Percentiles rank a stretch among this genome's conserved stretches.
These are phyloP conservation scores for Alloteropsis angusta DNA, from an alignment of 202 grass and related monocot genomes.

Conservation along the genomic window DNA sequence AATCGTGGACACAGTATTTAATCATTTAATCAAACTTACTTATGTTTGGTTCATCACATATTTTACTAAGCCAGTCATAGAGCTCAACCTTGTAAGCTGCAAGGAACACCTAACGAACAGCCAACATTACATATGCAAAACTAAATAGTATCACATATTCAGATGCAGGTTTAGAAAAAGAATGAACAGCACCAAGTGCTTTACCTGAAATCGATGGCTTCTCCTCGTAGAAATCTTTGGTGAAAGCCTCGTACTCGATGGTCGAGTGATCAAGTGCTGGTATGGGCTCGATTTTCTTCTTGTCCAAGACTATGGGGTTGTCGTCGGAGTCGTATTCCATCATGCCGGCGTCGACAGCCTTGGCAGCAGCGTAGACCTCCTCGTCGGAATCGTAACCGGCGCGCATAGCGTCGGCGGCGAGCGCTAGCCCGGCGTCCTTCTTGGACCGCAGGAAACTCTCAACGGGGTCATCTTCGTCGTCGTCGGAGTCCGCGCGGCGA, in stretches of 20 bases:
- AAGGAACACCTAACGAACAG: neutral
- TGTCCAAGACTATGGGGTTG: conserved; percentile 80
- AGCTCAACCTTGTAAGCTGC: neutral
- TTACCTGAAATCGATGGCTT: conserved; percentile 83
- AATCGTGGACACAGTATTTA: neutral
- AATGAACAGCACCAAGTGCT: neutral
- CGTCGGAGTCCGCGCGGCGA: conserved; percentile 40
- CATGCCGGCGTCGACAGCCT: conserved; percentile 83
- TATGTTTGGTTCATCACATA: neutral
- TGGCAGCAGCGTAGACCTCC: conserved; percentile 96
- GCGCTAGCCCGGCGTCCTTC: conserved; percentile 63
- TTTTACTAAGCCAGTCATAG: neutral
- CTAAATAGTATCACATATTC: neutral
- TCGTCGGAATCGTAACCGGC: conserved; percentile 94
- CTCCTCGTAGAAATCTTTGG: conserved; percentile 92
- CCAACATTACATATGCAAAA: neutral
- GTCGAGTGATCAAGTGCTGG: conserved; percentile 65
- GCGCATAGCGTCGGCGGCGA: conserved; percentile 73
- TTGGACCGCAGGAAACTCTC: conserved; percentile 91
- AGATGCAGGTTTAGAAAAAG: neutral
- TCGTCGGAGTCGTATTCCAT: conserved; percentile 93
- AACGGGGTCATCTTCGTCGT: conserved; percentile 70
- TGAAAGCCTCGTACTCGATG: conserved; percentile 72
- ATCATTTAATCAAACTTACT: neutral
- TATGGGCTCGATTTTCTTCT: conserved; percentile 96